phyloP scores from a whole-genome alignment of 202 grass and related monocot genomes.

The Alloteropsis angusta region DNA sequence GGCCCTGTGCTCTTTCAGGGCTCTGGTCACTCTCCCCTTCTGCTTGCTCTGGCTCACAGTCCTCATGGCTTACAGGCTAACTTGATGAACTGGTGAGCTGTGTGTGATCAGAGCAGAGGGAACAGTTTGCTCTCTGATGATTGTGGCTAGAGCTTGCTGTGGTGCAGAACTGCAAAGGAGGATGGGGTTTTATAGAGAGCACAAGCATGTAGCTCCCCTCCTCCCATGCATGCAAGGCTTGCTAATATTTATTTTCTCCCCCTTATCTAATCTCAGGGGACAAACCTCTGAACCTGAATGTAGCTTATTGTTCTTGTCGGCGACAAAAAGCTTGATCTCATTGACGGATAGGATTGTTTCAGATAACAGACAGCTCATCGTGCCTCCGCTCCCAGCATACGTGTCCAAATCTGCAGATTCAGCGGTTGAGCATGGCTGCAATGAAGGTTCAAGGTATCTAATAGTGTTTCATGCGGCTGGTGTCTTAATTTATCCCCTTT shows the following conservation, averaged over 20 bases:
- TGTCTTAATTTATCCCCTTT: conserved; percentile 25
- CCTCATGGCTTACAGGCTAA: conserved; percentile 29
- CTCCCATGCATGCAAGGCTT: conserved; percentile 37
- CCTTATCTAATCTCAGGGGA: conserved; percentile 30
- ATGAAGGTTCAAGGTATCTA: conserved; percentile 36
- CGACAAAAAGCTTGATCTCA: conserved; percentile 31
- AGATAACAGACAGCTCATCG: conserved; percentile 40
- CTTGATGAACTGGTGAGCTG: conserved; percentile 10
- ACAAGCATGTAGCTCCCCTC: conserved; percentile 27
- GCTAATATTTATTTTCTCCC: conserved; percentile 1
- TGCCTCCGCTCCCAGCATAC: conserved; percentile 24
- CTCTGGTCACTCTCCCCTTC: conserved; percentile 43
- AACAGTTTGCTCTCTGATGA: conserved; percentile 18
- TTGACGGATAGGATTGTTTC: conserved; percentile 37
- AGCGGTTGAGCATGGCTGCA: conserved; percentile 22
- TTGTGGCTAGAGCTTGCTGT: conserved; percentile 16
- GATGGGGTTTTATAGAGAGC: conserved; percentile 34
- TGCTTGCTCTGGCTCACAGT: conserved; percentile 40
- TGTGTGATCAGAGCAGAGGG: background rate
- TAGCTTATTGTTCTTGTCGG: conserved; percentile 43
- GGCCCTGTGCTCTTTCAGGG: conserved; percentile 52
- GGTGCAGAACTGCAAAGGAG: conserved; percentile 24
- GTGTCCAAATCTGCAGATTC: conserved; percentile 38
- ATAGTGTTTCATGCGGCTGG: conserved; percentile 9
- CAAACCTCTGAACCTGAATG: conserved; percentile 42